Percentiles rank a stretch among this genome's conserved stretches.
phyloP scores from a whole-genome alignment of 2,329 filamentous ascomycete species.

The Fusarium tricinctum region DNA sequence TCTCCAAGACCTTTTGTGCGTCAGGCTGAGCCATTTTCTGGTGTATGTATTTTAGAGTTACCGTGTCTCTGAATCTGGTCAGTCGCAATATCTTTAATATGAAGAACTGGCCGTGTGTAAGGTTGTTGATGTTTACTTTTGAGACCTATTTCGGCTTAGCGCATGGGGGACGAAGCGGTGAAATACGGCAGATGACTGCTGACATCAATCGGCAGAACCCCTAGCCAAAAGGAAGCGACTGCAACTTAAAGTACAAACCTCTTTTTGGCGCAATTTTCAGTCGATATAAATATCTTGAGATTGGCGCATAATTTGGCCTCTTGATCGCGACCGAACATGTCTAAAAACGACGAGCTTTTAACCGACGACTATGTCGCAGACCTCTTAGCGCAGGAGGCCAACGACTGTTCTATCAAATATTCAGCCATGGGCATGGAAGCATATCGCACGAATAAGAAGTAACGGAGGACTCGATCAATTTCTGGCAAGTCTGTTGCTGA shows the following conservation, averaged over 20 bases:
- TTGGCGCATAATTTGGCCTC: constrained; percentile 4
- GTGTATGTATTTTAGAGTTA: accelerated
- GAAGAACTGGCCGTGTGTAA: constrained; percentile 3
- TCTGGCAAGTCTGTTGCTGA: constrained; percentile 37
- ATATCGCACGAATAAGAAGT: constrained; percentile 66
- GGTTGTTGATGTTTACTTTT: constrained; percentile 58
- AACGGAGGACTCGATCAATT: constrained; percentile 40
- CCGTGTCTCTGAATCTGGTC: background rate
- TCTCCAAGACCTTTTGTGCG: constrained; percentile 60
- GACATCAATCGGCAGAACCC: constrained; percentile 30
- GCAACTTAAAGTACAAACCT: constrained; percentile 16
- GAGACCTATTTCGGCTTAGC: constrained; percentile 50
- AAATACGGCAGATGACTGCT: constrained; percentile 37
- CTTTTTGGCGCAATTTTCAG: constrained; percentile 16
- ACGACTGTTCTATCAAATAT: constrained; percentile 79
- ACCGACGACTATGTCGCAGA: constrained; percentile 85
- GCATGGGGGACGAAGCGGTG: constrained; percentile 40
- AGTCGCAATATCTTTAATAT: constrained; percentile 1
- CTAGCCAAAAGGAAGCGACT: background rate
- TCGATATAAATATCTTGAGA: constrained; percentile 9
- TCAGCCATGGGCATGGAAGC: constrained; percentile 81
- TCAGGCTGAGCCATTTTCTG: constrained; percentile 52
- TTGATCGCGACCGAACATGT: constrained; percentile 50
- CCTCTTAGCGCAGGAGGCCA: constrained; percentile 85
- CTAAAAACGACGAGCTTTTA: constrained; percentile 65